A percentile compares a stretch with the other conserved stretches of the same genome.
Conservation (phyloP, 257 asterid species). For the Fraxinus cuspidata region DNA sequence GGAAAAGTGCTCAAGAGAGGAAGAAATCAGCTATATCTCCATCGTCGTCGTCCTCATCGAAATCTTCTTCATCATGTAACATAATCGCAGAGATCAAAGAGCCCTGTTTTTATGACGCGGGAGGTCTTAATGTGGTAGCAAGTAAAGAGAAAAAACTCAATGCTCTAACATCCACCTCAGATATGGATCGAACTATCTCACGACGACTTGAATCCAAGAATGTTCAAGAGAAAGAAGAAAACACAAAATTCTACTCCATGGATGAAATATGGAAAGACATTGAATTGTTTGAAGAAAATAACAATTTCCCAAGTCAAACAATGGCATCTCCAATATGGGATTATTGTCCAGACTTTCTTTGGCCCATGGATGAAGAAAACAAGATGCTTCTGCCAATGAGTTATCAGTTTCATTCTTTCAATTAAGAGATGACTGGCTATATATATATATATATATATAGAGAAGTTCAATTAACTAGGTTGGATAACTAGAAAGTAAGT, state of each 20-base stretch:
- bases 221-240: not conserved
- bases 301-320: conserved; percentile 32
- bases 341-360: conserved; percentile 44
- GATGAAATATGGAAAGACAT: conserved; percentile 92
- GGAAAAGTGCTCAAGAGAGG: conserved; percentile 80
- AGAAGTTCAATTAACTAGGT: not conserved
- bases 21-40: conserved; percentile 33
- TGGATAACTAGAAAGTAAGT: not conserved
- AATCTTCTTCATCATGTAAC: conserved; percentile 22
- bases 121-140: conserved; percentile 30
- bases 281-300: conserved; percentile 50
- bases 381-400: conserved; percentile 43
- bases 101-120: conserved; percentile 63
- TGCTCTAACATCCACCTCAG: conserved; percentile 2
- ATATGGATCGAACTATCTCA: not conserved
- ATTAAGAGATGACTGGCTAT: conserved; percentile 18
- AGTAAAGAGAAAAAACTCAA: conserved; percentile 24
- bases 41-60: conserved; percentile 40
- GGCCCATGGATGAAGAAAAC: conserved; percentile 52
- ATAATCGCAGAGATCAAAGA: conserved; percentile 33
- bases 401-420: conserved; percentile 38
- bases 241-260: conserved; percentile 26
- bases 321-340: conserved; percentile 66
- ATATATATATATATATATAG: too few species aligned
- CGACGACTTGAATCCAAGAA: not conserved